phyloP scores from a whole-genome alignment of 495 filamentous ascomycete species.

The Xylaria longipes region DNA sequence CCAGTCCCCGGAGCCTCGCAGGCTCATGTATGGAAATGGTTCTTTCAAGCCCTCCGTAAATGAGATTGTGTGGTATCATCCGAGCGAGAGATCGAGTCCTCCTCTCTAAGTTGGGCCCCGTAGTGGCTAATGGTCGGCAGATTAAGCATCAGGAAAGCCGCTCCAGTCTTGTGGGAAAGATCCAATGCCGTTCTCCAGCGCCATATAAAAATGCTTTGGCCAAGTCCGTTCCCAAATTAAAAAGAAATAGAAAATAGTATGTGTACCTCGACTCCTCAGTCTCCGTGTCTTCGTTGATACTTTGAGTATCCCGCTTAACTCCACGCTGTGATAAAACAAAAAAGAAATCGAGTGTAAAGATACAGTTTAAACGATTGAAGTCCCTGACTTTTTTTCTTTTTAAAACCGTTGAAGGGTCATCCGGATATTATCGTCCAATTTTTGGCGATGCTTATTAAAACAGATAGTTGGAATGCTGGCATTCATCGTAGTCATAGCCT shows the following conservation, averaged over 20 bases:
- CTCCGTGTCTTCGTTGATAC: constrained; percentile 28
- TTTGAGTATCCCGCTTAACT: constrained; percentile 40
- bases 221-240: constrained; percentile 30
- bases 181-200: constrained; percentile 24
- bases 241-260: constrained; percentile 4
- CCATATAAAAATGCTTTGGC: constrained; percentile 32
- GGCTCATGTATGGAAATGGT: constrained; percentile 31
- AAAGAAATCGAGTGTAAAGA: constrained; percentile 32
- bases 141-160: constrained; percentile 38
- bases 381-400: constrained; percentile 24
- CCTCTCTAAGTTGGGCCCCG: constrained; percentile 32
- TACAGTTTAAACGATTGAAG: constrained; percentile 33
- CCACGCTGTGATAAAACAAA: constrained; percentile 41
- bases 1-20: constrained; percentile 33
- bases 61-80: constrained; percentile 43
- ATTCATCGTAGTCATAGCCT: constrained; percentile 16
- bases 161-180: constrained; percentile 24
- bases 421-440: not conserved
- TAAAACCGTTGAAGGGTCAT: not conserved
- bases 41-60: constrained; percentile 18
- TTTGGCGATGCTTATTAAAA: constrained; percentile 18
- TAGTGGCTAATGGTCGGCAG: constrained; percentile 31
- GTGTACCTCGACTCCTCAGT: constrained; percentile 33
- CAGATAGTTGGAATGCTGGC: constrained; percentile 9
- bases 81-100: constrained; percentile 41